Evolutionary conservation across 352 stramenopile genomes (phyloP).

Genomic region (Globisporangium radiosum): DNA sequence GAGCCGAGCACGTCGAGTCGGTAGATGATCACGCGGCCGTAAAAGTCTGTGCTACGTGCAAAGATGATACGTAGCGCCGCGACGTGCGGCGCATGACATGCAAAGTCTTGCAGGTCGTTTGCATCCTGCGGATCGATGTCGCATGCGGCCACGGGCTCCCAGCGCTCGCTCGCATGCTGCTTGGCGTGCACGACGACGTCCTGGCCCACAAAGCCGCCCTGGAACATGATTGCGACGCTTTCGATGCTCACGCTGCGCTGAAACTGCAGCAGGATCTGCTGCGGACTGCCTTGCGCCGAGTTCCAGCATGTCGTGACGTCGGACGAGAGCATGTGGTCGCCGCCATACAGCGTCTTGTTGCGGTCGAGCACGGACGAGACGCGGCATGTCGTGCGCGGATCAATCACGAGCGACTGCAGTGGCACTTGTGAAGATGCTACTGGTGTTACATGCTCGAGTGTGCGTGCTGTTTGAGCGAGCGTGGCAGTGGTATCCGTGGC

Average conservation of each 20-base stretch:
- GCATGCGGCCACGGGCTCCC: constrained; percentile 16
- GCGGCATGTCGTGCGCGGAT: constrained; percentile 40
- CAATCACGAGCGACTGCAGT: constrained; percentile 22
- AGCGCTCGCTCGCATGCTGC: constrained; percentile 8
- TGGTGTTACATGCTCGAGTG: no score
- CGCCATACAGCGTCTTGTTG: constrained; percentile 57
- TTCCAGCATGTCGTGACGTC: constrained; percentile 62
- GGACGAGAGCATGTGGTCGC: constrained; percentile 39
- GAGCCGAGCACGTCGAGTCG: constrained; percentile 33
- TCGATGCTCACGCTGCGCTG: constrained; percentile 36
- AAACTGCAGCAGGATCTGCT: constrained; percentile 61
- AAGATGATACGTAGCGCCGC: constrained; percentile 46
- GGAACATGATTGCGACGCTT: constrained; percentile 58
- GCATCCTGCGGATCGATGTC: constrained; percentile 37
- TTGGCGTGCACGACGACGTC: constrained; percentile 40
- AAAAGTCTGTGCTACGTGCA: constrained; percentile 64
- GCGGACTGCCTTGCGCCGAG: constrained; percentile 55
- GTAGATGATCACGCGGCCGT: constrained; percentile 68
- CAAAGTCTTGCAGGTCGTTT: constrained; percentile 53
- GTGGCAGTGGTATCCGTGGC: background rate
- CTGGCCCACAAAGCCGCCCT: constrained; percentile 68
- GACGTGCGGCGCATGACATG: constrained; percentile 16
- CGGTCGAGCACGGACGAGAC: constrained; percentile 66
- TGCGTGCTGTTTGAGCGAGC: no score
- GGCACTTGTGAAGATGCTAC: background rate